Evolutionary conservation across 2,329 filamentous ascomycete genomes (phyloP).

Genomic region (Ceratocystis smalleyi): DNA sequence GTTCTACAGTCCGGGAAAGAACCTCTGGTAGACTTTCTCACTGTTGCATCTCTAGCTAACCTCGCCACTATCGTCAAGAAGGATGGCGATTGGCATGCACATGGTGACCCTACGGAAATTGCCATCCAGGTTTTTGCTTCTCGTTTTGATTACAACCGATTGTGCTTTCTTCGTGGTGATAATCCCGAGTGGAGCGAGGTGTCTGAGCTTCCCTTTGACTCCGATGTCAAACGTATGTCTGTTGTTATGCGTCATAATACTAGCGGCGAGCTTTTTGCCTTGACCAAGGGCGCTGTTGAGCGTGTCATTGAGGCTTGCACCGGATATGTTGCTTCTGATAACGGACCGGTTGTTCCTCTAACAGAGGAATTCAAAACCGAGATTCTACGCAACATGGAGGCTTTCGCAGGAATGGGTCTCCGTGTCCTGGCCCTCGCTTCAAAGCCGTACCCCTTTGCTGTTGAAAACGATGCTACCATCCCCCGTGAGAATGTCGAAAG

Average conservation of each 20-base stretch:
- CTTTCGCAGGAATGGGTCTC: conserved; percentile 44
- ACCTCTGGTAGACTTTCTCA: conserved; percentile 37
- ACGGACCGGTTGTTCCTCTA: conserved; percentile 25
- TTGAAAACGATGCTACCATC: conserved; percentile 30
- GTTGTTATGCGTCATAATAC: conserved; percentile 41
- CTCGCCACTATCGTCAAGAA: conserved; percentile 34
- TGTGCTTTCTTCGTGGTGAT: conserved; percentile 34
- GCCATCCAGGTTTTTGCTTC: conserved; percentile 57
- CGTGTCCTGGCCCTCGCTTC: conserved; percentile 52
- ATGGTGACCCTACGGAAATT: conserved; percentile 54
- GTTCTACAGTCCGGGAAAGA: conserved; percentile 27
- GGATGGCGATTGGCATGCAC: conserved; percentile 39
- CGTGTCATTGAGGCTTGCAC: conserved; percentile 47
- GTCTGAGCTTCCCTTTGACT: conserved; percentile 56
- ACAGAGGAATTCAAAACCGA: conserved; percentile 37
- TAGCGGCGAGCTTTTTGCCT: conserved; percentile 23
- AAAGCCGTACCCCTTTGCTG: conserved; percentile 24
- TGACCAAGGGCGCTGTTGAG: conserved; percentile 53
- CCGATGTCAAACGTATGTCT: conserved; percentile 59
- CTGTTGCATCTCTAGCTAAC: conserved; percentile 43
- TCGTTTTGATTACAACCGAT: conserved; percentile 47
- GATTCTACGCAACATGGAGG: conserved; percentile 49
- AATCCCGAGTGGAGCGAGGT: conserved; percentile 38
- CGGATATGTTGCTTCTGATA: conserved; percentile 26
- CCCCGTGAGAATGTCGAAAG: conserved; percentile 41